phyloP scores from a whole-genome alignment of 1,284 basidiomycete genomes.

The Trichosporon sp. region DNA sequence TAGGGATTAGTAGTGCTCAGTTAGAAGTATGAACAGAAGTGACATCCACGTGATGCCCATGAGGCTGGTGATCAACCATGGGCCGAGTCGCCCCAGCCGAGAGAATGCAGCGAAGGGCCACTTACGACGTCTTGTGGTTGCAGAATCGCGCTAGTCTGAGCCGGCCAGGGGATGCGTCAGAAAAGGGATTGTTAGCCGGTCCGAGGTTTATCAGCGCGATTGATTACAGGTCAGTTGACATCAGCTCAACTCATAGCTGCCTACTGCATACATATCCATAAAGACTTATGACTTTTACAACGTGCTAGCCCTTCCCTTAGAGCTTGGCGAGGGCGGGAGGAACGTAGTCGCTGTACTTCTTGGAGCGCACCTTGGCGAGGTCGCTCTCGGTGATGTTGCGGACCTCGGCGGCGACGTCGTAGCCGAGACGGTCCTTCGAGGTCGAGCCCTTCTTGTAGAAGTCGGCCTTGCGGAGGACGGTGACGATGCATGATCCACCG shows the following conservation, averaged over 20 bases:
- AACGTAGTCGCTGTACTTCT: constrained; percentile 12
- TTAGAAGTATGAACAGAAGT: background rate
- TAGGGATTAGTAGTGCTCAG: background rate
- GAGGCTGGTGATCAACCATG: too few relatives aligned
- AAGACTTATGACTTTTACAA: constrained; percentile 1
- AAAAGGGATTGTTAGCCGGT: too few relatives aligned
- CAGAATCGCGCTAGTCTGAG: too few relatives aligned
- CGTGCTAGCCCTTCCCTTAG: background rate
- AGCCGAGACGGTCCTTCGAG: constrained; percentile 11
- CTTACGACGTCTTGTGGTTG: too few relatives aligned
- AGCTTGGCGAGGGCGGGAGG: background rate
- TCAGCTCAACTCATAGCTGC: background rate
- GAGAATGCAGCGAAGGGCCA: too few relatives aligned
- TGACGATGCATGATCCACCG: constrained; percentile 17
- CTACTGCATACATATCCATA: background rate
- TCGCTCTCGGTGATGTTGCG: constrained; percentile 13
- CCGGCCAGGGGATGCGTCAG: too few relatives aligned
- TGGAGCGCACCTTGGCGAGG: constrained; percentile 16
- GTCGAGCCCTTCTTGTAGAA: constrained; percentile 17
- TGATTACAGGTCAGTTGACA: background rate
- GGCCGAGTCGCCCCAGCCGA: too few relatives aligned
- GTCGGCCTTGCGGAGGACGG: constrained; percentile 16
- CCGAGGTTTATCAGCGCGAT: background rate
- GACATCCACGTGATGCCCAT: background rate
- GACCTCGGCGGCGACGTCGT: constrained; percentile 17